These are phyloP conservation scores for Orbilia quercus DNA, from an alignment of 2,329 filamentous ascomycete species.

Conservation along the genomic window DNA sequence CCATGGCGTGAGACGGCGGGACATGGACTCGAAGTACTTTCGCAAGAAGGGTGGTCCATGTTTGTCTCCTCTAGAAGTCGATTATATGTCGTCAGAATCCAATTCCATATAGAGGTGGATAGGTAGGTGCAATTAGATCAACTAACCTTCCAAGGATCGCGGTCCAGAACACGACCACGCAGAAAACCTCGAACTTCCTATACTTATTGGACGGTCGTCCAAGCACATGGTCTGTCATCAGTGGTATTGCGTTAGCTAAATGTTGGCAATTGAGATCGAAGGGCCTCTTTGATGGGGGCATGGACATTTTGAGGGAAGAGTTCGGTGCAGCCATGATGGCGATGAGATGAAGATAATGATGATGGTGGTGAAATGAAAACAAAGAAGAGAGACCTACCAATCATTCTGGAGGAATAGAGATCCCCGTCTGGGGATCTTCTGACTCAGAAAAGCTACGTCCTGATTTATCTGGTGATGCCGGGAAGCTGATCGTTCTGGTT, in stretches of 20 bases:
- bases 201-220: conserved; percentile 91
- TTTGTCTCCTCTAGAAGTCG: conserved; percentile 75
- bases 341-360: neutral
- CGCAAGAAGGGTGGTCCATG: conserved; percentile 84
- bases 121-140: neutral
- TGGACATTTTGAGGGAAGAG: no score
- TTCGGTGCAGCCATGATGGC: no score
- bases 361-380: neutral
- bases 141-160: conserved; percentile 79
- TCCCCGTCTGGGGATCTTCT: neutral
- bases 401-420: conserved; percentile 18
- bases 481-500: conserved; percentile 21
- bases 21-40: conserved; percentile 76
- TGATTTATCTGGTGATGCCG: conserved; percentile 7
- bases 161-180: conserved; percentile 91
- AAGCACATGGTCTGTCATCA: conserved; percentile 79
- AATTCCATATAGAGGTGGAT: conserved; percentile 12
- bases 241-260: conserved; percentile 27
- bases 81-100: conserved; percentile 49
- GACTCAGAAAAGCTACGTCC: neutral
- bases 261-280: neutral
- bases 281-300: no score
- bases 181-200: conserved; percentile 89
- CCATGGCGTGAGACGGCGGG: conserved; percentile 82
- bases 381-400: conserved; percentile 22